phyloP scores from a whole-genome alignment of 2,329 filamentous ascomycete genomes.

The Magnaporthiopsis incrustans region DNA sequence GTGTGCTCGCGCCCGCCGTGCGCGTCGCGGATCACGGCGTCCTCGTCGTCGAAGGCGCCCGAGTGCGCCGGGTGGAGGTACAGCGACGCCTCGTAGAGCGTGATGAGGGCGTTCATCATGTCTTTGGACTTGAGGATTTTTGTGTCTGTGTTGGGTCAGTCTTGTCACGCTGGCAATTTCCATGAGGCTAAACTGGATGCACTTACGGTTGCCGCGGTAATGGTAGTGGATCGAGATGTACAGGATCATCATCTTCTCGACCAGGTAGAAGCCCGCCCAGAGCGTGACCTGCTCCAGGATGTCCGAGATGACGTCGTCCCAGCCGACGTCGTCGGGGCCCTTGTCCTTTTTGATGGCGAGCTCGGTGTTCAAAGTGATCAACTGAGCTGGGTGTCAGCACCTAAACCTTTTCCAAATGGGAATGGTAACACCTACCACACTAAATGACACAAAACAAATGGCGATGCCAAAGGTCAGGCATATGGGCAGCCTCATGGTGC shows the following conservation, averaged over 20 bases:
- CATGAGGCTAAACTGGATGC: no score
- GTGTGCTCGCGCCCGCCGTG: slow-evolving; percentile 16
- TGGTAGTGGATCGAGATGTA: slow-evolving; percentile 23
- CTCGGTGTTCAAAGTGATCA: slow-evolving; percentile 12
- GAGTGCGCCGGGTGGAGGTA: slow-evolving; percentile 17
- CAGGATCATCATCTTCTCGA: slow-evolving; percentile 21
- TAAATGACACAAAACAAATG: slow-evolving; percentile 11
- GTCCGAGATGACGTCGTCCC: slow-evolving; percentile 13
- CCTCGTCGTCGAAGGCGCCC: slow-evolving; percentile 16
- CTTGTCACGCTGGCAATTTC: not conserved
- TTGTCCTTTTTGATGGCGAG: slow-evolving; percentile 14
- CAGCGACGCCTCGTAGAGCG: slow-evolving; percentile 18
- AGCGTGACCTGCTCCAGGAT: slow-evolving; percentile 16
- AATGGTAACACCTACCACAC: slow-evolving; percentile 8
- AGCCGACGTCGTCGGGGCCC: slow-evolving; percentile 2
- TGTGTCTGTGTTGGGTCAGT: slow-evolving; percentile 3
- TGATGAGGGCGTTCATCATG: slow-evolving; percentile 20
- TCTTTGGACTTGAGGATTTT: slow-evolving; percentile 17
- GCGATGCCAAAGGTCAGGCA: slow-evolving; percentile 14
- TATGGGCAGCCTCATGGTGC: slow-evolving; percentile 17
- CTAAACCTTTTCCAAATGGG: not conserved
- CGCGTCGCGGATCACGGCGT: slow-evolving; percentile 18
- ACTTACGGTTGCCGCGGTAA: slow-evolving; percentile 17
- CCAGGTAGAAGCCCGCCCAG: slow-evolving; percentile 20
- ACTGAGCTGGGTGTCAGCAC: slow-evolving; percentile 7